phyloP scores from a whole-genome alignment of 2,329 filamentous ascomycete species.

The Colletotrichum tamarilloi region DNA sequence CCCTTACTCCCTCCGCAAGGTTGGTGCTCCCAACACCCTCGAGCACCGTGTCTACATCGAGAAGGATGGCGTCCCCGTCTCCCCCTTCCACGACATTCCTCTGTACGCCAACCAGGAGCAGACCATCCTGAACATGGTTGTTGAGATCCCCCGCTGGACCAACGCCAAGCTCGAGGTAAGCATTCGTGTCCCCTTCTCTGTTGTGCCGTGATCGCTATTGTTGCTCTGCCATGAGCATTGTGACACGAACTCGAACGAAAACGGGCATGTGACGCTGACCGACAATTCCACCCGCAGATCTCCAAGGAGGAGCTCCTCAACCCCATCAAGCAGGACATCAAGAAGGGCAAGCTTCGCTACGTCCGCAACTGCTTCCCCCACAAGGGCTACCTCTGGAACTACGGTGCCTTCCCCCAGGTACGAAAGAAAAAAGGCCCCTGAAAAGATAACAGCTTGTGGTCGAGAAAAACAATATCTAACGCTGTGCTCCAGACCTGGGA shows the following conservation, averaged over 20 bases:
- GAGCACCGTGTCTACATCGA: slow-evolving; percentile 98
- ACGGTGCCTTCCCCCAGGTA: slow-evolving; percentile 98
- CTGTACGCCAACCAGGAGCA: slow-evolving; percentile 97
- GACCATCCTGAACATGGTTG: slow-evolving; percentile 98
- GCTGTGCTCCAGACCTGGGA: slow-evolving; percentile 84
- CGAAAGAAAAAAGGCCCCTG: slow-evolving; percentile 40
- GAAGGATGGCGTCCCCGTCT: slow-evolving; percentile 94
- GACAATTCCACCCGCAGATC: slow-evolving; percentile 69
- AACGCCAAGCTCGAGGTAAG: slow-evolving; percentile 99
- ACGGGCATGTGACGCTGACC: slow-evolving; percentile 24
- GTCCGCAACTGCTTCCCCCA: slow-evolving; percentile 99
- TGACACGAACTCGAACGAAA: background rate
- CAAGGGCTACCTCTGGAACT: slow-evolving; percentile 99
- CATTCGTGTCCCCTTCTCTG: slow-evolving; percentile 39
- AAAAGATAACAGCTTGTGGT: background rate
- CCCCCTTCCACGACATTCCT: slow-evolving; percentile 98
- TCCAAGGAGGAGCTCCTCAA: slow-evolving; percentile 98
- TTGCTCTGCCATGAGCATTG: background rate
- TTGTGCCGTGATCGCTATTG: slow-evolving; percentile 2
- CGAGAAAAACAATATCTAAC: background rate
- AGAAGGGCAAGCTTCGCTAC: slow-evolving; percentile 99
- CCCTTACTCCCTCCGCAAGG: slow-evolving; percentile 83
- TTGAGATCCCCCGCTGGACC: slow-evolving; percentile 99
- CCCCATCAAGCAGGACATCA: slow-evolving; percentile 99
- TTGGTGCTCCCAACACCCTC: slow-evolving; percentile 89